phyloP scores from a whole-genome alignment of 2,329 filamentous ascomycete species.

The Penicillium sp. region DNA sequence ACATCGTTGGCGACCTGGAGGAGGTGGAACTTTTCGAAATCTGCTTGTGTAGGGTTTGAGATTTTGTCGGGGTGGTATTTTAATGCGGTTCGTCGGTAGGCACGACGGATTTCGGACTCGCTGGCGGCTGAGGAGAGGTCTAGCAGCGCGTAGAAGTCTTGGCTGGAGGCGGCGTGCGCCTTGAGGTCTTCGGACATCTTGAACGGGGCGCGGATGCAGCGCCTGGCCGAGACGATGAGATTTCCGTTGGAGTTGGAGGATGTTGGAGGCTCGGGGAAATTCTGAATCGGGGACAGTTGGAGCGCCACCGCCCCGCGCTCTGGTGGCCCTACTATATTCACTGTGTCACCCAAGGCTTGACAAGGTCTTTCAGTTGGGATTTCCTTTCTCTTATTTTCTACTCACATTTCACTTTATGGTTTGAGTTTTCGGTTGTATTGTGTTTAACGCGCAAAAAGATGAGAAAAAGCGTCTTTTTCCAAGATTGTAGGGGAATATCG shows the following conservation, averaged over 20 bases:
- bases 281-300: neutral
- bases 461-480: no score
- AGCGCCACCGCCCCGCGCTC: neutral
- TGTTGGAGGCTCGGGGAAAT: neutral
- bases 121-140: conserved; percentile 63
- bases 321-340: no score
- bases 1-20: conserved; percentile 86
- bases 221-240: neutral
- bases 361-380: no score
- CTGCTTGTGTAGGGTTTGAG: conserved; percentile 61
- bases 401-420: no score
- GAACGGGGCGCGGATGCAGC: neutral
- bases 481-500: no score
- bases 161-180: conserved; percentile 59
- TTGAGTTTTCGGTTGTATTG: no score
- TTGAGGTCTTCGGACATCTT: conserved; percentile 47
- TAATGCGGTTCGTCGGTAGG: conserved; percentile 81
- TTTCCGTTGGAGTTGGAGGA: neutral
- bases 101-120: conserved; percentile 74
- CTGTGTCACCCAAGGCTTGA: neutral
- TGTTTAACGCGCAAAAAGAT: no score
- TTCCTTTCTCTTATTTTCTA: neutral
- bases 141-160: conserved; percentile 78
- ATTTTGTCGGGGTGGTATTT: conserved; percentile 95
- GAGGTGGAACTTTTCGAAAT: conserved; percentile 78